Conservation (phyloP, 2,329 filamentous ascomycete genomes). For the Colletotrichum musicola region DNA sequence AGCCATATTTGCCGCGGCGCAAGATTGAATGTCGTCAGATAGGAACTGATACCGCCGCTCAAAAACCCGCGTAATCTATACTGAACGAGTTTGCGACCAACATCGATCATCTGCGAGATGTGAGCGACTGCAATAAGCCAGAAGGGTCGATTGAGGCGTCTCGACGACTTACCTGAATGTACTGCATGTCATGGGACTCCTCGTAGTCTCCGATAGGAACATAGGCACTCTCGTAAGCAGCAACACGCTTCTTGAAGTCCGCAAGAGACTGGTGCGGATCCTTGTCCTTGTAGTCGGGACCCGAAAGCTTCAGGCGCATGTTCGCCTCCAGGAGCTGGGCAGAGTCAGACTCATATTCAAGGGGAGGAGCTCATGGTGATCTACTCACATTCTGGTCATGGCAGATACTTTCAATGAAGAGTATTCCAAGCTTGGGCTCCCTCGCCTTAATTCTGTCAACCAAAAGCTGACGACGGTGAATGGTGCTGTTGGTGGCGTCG, state of each 20-base stretch:
- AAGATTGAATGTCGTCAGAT: conserved; percentile 96
- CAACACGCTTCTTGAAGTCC: conserved; percentile 94
- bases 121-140: conserved; percentile 42
- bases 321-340: conserved; percentile 86
- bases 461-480: conserved; percentile 84
- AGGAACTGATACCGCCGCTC: conserved; percentile 91
- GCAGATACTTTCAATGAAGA: conserved; percentile 97
- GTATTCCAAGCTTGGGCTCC: conserved; percentile 88
- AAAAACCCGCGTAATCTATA: conserved; percentile 93
- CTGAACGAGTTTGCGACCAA: conserved; percentile 92
- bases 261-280: conserved; percentile 86
- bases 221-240: conserved; percentile 94
- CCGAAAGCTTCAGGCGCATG: conserved; percentile 95
- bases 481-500: conserved; percentile 96
- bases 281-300: conserved; percentile 95
- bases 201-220: conserved; percentile 91
- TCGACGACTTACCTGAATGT: conserved; percentile 75
- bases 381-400: conserved; percentile 75
- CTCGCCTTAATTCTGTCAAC: conserved; percentile 85
- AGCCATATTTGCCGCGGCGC: conserved; percentile 98
- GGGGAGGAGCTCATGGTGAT: not conserved
- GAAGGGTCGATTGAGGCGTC: not conserved
- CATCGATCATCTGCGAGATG: conserved; percentile 85
- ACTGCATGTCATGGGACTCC: conserved; percentile 90
- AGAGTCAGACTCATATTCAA: conserved; percentile 23